Conservation (phyloP, 2,329 filamentous ascomycete genomes). For the Cladosporium cucumerinum region DNA sequence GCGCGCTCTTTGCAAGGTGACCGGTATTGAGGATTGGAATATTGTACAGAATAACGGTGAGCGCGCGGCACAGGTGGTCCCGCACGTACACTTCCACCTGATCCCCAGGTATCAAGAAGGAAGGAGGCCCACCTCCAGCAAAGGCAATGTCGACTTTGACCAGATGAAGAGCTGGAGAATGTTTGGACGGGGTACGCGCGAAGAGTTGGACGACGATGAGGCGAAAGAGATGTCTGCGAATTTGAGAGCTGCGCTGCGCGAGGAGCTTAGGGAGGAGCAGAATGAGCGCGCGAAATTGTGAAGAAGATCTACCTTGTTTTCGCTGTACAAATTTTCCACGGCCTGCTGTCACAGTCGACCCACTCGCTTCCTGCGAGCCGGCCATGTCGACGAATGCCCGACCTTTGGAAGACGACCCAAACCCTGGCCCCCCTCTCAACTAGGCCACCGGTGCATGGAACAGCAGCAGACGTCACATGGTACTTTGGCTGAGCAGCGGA, state of each 20-base stretch:
- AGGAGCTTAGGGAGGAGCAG: not conserved
- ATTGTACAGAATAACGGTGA: conserved; percentile 93
- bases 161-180: conserved; percentile 67
- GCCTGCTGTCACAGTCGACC: too few relatives aligned
- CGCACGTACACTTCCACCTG: conserved; percentile 91
- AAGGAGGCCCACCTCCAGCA: conserved; percentile 49
- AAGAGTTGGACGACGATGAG: conserved; percentile 75
- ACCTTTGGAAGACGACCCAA: too few relatives aligned
- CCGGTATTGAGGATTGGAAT: conserved; percentile 82
- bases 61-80: conserved; percentile 85
- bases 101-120: conserved; percentile 68
- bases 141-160: conserved; percentile 45
- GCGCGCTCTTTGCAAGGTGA: conserved; percentile 64
- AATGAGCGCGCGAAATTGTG: conserved; percentile 4
- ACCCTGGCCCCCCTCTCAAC: too few relatives aligned
- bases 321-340: too few relatives aligned
- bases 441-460: too few relatives aligned
- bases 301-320: too few relatives aligned
- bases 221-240: conserved; percentile 57
- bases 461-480: too few relatives aligned
- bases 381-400: too few relatives aligned
- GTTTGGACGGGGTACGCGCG: conserved; percentile 71
- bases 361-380: too few relatives aligned
- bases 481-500: too few relatives aligned
- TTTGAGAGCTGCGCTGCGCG: conserved; percentile 38